phyloP scores from a whole-genome alignment of 148 eudicot genomes.

The Chenopodium berlandieri region DNA sequence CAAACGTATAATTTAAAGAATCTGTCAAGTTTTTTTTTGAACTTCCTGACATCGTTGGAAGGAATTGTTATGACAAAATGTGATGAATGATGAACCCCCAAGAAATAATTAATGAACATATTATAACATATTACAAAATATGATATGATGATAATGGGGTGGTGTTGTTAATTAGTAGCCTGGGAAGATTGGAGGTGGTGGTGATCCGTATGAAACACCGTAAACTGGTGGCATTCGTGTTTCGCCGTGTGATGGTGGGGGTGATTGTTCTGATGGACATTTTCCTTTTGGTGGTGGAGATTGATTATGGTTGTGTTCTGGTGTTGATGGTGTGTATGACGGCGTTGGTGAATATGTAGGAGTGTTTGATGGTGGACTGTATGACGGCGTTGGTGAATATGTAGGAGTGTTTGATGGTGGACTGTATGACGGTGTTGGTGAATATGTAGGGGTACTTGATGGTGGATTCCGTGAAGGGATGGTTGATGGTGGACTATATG shows the following conservation, averaged over 20 bases:
- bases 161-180: slow-evolving; percentile 1
- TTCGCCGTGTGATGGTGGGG: neutral
- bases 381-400: neutral
- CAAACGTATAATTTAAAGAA: slow-evolving; percentile 16
- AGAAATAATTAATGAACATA: neutral
- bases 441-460: neutral
- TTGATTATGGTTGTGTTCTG: neutral
- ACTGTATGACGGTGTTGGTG: neutral
- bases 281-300: neutral
- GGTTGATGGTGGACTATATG: neutral
- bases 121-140: neutral
- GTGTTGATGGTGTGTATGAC: slow-evolving; percentile 8
- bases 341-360: neutral
- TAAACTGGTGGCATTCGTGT: slow-evolving; percentile 17
- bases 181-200: slow-evolving; percentile 19
- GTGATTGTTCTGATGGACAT: neutral
- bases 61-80: slow-evolving; percentile 8
- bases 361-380: neutral
- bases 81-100: neutral
- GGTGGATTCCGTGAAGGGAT: neutral
- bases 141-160: neutral
- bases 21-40: slow-evolving; percentile 11
- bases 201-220: slow-evolving; percentile 10
- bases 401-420: neutral
- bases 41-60: slow-evolving; percentile 7